Evolutionary conservation across 768 basidiomycete genomes (phyloP).

Genomic region (Lentinula lateritia): DNA sequence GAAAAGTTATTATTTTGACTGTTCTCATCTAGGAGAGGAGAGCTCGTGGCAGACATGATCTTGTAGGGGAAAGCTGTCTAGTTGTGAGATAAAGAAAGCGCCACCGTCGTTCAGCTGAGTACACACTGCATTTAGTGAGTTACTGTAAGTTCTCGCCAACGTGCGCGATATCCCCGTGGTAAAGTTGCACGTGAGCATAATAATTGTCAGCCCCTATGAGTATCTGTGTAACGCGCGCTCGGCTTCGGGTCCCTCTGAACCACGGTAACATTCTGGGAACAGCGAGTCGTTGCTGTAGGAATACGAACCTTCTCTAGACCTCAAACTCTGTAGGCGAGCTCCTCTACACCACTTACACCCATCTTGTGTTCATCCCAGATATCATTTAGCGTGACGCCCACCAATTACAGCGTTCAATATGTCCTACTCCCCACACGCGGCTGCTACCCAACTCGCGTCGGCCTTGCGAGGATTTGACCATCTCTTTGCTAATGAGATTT

Average conservation of each 20-base stretch:
- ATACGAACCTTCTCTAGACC: too few species aligned
- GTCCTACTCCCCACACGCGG: background rate
- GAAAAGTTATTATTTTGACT: background rate
- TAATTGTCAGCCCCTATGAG: background rate
- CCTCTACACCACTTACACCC: too few species aligned
- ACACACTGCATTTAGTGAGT: too few species aligned
- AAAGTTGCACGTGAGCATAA: background rate
- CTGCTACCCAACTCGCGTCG: constrained; percentile 20
- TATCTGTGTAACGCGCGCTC: background rate
- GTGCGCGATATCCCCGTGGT: background rate
- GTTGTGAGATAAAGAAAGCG: too few species aligned
- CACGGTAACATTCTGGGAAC: too few species aligned
- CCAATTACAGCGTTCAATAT: background rate
- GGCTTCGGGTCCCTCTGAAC: background rate
- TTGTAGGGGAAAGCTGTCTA: too few species aligned
- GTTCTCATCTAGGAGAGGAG: background rate
- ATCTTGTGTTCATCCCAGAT: too few species aligned
- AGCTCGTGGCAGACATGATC: background rate
- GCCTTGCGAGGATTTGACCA: constrained; percentile 56
- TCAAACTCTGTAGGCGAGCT: too few species aligned
- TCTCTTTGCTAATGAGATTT: constrained; percentile 66
- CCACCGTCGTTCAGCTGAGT: too few species aligned
- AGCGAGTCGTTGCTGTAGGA: too few species aligned
- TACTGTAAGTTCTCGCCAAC: background rate
- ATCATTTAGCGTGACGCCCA: background rate